These are phyloP conservation scores for Sclerotinia sclerotiorum DNA, from an alignment of 2,329 filamentous ascomycete species.

Conservation along the genomic window DNA sequence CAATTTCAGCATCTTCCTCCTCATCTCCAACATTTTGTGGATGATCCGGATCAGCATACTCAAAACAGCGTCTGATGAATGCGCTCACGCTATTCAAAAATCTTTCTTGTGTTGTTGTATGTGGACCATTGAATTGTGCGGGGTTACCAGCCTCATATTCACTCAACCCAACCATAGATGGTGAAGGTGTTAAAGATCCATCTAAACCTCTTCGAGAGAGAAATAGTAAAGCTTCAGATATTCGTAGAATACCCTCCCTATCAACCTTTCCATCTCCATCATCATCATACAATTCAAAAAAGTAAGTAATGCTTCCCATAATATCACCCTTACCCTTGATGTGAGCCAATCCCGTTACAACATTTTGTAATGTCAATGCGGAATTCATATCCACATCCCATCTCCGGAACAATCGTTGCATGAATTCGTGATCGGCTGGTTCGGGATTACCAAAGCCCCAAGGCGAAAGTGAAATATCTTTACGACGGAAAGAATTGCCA, in stretches of 20 bases:
- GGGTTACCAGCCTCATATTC: constrained; percentile 43
- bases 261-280: constrained; percentile 88
- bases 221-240: constrained; percentile 92
- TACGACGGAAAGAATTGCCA: constrained; percentile 52
- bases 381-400: constrained; percentile 81
- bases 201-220: constrained; percentile 85
- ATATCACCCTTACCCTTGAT: constrained; percentile 95
- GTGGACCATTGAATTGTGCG: constrained; percentile 41
- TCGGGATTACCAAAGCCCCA: constrained; percentile 61
- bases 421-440: constrained; percentile 92
- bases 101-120: constrained; percentile 73
- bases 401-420: constrained; percentile 79
- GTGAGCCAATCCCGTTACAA: constrained; percentile 84
- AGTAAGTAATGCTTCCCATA: constrained; percentile 96
- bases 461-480: constrained; percentile 43
- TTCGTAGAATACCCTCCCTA: constrained; percentile 88
- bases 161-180: constrained; percentile 56
- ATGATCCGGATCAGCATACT: constrained; percentile 93
- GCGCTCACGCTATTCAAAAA: constrained; percentile 92
- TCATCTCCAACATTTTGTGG: constrained; percentile 51
- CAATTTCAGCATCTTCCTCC: constrained; percentile 1
- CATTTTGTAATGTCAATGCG: constrained; percentile 83
- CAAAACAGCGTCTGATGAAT: constrained; percentile 94
- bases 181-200: constrained; percentile 66
- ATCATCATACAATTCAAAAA: constrained; percentile 97